phyloP scores from a whole-genome alignment of 2,329 filamentous ascomycete species.

The Teratosphaeria zuluensis region DNA sequence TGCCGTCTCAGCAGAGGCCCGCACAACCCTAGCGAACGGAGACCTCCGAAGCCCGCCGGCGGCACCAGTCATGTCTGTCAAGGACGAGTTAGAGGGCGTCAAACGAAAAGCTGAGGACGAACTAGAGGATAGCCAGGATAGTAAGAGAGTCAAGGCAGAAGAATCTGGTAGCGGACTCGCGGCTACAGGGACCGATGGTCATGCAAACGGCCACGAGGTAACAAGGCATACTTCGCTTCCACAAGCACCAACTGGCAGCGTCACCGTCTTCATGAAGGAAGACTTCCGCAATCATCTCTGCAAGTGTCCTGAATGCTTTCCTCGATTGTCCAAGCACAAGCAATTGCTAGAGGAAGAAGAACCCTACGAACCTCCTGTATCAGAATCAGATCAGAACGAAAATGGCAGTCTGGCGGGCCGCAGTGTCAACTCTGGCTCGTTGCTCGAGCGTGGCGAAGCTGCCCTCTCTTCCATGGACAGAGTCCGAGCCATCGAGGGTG shows the following conservation, averaged over 20 bases:
- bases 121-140: conserved; percentile 14
- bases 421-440: conserved; percentile 63
- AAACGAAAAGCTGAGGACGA: conserved; percentile 41
- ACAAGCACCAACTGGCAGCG: conserved; percentile 43
- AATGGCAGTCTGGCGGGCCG: conserved; percentile 33
- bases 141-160: conserved; percentile 20
- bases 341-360: conserved; percentile 93
- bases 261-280: conserved; percentile 75
- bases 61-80: neutral
- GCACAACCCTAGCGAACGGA: neutral
- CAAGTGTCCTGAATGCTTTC: conserved; percentile 72
- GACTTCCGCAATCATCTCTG: conserved; percentile 76
- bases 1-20: conserved; percentile 46
- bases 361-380: conserved; percentile 83
- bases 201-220: neutral
- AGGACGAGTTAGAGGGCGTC: conserved; percentile 5
- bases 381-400: conserved; percentile 43
- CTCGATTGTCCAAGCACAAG: conserved; percentile 56
- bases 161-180: neutral
- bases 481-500: conserved; percentile 82
- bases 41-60: neutral
- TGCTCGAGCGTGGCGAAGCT: conserved; percentile 86
- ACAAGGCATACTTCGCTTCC: conserved; percentile 41
- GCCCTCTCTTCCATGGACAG: conserved; percentile 86
- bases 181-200: neutral